Base-by-base conservation (phyloP, 257 asterid species). In the Ophiorrhiza pumila region DNA sequence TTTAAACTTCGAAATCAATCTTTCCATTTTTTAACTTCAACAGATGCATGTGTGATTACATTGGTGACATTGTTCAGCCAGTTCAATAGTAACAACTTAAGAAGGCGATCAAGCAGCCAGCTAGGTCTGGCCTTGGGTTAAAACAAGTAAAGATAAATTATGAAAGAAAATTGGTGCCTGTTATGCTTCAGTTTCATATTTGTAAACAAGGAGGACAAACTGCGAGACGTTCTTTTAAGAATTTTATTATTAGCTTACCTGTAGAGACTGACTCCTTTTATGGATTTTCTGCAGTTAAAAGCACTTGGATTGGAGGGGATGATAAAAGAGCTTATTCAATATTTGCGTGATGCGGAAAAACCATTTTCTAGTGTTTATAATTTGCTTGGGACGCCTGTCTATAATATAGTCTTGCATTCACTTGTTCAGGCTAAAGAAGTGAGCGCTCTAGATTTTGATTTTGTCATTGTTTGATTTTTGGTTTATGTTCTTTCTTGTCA, bases 271-370 rank as follows among this genome's bases (percentile, higher is more conserved):
- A 41, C 23, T 59, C 67, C 42, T 61, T 43, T 29, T 76, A 41
- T 72, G 79, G 77, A 68, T 75, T 79, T 77, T 77, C 72, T 77
- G 78, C 87, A 93, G 98, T 79, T 93, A 80, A 84, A 76, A 81
- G 94, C 96, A 71, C 85, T 91, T 78, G 97, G 97, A 72, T 73
- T 81, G 76, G 97, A 89, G 82, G 96, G 96, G 75, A 83, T 89
- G 92, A 74, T 78, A 68, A 79, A 73, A 72, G 90, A 89, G 81
- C 82, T 91, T 85, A 62, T 84, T 73, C 83, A 78, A 50, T 85
- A 81, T 77, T 73, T 93, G 71, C 81, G 67, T 49, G 68, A 63
- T 79, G 96, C 92, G 22, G 93, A 91, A 79, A 74, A 83, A 75
- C 83, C 77, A 62, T 81, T 82, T 73, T 71, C 81, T 74, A 71